Base-by-base conservation (phyloP, 371 early-diverging fungal genomes). In the Mucor piriformis region DNA sequence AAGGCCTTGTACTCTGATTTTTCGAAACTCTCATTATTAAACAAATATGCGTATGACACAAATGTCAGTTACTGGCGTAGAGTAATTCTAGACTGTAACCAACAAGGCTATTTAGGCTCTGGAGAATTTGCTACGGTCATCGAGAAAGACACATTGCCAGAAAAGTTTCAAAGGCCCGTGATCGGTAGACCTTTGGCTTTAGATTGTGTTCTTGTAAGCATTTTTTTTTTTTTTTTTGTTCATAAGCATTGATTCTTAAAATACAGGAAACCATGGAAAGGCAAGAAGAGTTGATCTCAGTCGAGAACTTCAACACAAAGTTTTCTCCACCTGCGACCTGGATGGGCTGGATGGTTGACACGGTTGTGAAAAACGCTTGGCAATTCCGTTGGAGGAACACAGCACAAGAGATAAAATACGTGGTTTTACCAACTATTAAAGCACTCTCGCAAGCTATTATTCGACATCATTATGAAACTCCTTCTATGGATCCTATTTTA, bases 391-490 rank as follows among this genome's bases (percentile, higher is more conserved):
- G 51, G 52, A 52, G 53, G 18, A 44, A 29, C 16, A 16, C 32
- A 7, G 16, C 3, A 32, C 25, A 11, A 48, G 23, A 40, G 16
- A 33, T 40, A 20, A 16, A 24, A 0, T 67, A 64, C 53, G 63
- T 73, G 1, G 74, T 79, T 3, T 38, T 79, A 53, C 73, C 72
- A 1, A 76, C 72, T 0, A 20, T 79, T 10, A 64, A 72, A 29
- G 37, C 56, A 2, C 37, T 76, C 8, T 66, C 69, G 8, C 58
- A 57, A 25, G 49, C 60, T 2, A 59, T 67, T 6, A 4, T 61
- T 8, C 24, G 38, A 2, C 53, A 50, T 20, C 51, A 27, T 20
- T 58, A 54, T 18, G 21, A 59, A 7, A 34, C 57, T n/a, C 58
- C 60, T 15, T 5, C 50, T 0, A 56, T 40, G 15, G 51, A 54